phyloP scores from a whole-genome alignment of 495 filamentous ascomycete species.

The Daldinia bambusicola region DNA sequence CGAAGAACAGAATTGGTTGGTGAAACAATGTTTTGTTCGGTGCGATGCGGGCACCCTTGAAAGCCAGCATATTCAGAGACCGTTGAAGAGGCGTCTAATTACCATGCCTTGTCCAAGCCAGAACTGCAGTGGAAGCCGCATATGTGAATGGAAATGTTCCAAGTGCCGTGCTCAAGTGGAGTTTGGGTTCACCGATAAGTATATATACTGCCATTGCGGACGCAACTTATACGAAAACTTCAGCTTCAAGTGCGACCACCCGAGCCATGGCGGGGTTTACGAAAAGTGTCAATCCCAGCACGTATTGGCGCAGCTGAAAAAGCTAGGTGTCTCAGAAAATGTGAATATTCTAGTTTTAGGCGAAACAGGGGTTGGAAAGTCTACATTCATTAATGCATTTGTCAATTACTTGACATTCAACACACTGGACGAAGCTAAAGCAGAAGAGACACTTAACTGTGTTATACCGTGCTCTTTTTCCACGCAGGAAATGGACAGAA shows the following conservation, averaged over 20 bases:
- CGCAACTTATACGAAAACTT: conserved; percentile 1
- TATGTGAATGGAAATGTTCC: conserved; percentile 5
- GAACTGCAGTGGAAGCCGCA: background rate
- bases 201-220: conserved; percentile 15
- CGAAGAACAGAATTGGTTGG: background rate
- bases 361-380: conserved; percentile 11
- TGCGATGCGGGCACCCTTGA: background rate
- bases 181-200: background rate
- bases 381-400: conserved; percentile 14
- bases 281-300: background rate
- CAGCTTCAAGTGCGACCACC: background rate
- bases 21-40: background rate
- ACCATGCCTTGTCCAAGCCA: conserved; percentile 4
- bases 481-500: background rate
- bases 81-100: background rate
- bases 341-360: conserved; percentile 8
- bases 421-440: background rate
- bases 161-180: background rate
- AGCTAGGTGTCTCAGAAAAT: background rate
- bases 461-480: conserved; percentile 7
- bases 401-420: conserved; percentile 11
- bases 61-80: background rate
- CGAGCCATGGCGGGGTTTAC: background rate
- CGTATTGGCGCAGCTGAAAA: background rate
- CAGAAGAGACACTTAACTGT: background rate